Percentiles rank a stretch among this genome's conserved stretches.
Conservation (phyloP, 352 stramenopile genomes). For the Lagenidium giganteum region DNA sequence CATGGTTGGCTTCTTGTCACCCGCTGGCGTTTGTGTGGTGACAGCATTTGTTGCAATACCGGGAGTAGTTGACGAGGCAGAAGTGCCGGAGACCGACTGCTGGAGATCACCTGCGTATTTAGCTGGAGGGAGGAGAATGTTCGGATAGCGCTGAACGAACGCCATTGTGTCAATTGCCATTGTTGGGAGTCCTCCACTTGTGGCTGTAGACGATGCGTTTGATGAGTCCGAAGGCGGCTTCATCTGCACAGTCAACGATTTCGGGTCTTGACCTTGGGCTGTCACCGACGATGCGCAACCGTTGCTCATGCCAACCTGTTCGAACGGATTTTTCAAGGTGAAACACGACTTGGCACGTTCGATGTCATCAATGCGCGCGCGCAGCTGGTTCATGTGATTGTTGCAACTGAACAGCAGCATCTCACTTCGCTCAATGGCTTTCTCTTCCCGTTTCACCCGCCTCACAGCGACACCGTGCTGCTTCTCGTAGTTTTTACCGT, state of each 20-base stretch:
- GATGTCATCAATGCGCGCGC: conserved; percentile 65
- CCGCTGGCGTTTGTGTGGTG: neutral
- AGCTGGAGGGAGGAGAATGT: conserved; percentile 41
- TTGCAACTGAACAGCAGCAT: conserved; percentile 74
- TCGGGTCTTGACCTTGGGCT: neutral
- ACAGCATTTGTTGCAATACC: conserved; percentile 1
- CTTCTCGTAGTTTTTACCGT: conserved; percentile 82
- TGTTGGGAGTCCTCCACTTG: conserved; percentile 10
- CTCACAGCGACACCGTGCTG: conserved; percentile 62
- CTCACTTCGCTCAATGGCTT: conserved; percentile 74
- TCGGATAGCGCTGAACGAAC: conserved; percentile 54
- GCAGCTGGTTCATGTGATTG: conserved; percentile 79
- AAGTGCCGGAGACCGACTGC: conserved; percentile 3
- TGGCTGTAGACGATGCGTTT: neutral
- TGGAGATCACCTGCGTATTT: conserved; percentile 15
- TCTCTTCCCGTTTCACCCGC: conserved; percentile 83
- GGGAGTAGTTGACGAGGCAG: conserved; percentile 2
- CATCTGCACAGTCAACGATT: neutral
- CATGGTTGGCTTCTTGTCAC: conserved; percentile 2
- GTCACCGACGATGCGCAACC: neutral
- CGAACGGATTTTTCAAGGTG: conserved; percentile 22
- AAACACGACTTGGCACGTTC: conserved; percentile 59
- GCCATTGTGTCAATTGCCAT: conserved; percentile 27
- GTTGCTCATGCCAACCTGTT: neutral
- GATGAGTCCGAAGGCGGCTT: neutral